Percentiles rank a stretch among this genome's conserved stretches.
phyloP scores from a whole-genome alignment of 345 rosid species.

The Theobroma cacao region DNA sequence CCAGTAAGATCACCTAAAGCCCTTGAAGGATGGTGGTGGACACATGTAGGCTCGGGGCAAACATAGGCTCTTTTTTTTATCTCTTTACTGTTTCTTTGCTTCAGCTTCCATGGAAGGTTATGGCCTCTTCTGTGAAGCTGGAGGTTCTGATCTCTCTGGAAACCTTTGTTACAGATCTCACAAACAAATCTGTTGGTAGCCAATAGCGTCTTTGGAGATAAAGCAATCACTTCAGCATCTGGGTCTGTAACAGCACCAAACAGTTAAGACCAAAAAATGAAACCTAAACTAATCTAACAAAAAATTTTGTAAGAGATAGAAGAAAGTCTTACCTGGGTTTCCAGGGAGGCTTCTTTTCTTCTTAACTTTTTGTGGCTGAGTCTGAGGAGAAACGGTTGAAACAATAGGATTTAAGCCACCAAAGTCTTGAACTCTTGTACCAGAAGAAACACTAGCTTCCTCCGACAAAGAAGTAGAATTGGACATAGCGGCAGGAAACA shows the following conservation, averaged over 20 bases:
- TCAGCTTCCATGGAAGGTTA: constrained; percentile 94
- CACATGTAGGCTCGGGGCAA: constrained; percentile 78
- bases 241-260: constrained; percentile 51
- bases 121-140: constrained; percentile 97
- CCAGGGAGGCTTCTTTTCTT: constrained; percentile 91
- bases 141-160: constrained; percentile 93
- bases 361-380: constrained; percentile 50
- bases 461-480: constrained; percentile 60
- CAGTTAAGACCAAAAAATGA: not conserved
- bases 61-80: constrained; percentile 65
- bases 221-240: constrained; percentile 87
- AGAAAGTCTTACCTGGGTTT: constrained; percentile 62
- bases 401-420: constrained; percentile 36
- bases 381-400: constrained; percentile 34
- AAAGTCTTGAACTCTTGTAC: constrained; percentile 51
- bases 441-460: constrained; percentile 68
- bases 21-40: constrained; percentile 90
- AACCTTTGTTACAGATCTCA: constrained; percentile 95
- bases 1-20: constrained; percentile 97
- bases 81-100: constrained; percentile 62
- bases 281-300: not conserved
- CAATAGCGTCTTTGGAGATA: constrained; percentile 76
- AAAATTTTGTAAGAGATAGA: not conserved
- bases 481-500: constrained; percentile 67
- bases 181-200: constrained; percentile 89